Percentiles rank a stretch among this genome's conserved stretches.
phyloP scores from a whole-genome alignment of 306 rosid species.

The Heteromeles arbutifolia region DNA sequence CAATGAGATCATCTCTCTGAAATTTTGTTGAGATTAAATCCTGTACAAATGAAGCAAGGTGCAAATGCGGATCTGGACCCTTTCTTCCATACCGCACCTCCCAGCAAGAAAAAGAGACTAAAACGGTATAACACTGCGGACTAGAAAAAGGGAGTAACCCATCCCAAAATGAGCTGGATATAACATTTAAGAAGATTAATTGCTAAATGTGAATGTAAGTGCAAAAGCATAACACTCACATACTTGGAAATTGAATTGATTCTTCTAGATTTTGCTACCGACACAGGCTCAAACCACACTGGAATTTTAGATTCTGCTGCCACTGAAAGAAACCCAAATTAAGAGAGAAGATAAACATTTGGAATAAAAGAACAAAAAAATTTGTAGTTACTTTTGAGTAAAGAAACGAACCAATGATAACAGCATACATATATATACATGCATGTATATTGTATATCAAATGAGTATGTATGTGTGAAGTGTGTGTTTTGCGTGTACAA shows the following conservation, averaged over 20 bases:
- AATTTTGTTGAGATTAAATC: neutral
- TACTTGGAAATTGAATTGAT: constrained; percentile 58
- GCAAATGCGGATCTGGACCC: neutral
- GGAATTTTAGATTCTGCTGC: constrained; percentile 58
- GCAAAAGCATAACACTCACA: constrained; percentile 52
- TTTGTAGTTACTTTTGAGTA: neutral
- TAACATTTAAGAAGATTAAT: neutral
- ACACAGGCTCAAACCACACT: constrained; percentile 95
- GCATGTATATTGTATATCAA: no score
- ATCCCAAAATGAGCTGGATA: neutral
- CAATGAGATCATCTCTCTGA: neutral
- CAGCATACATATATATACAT: neutral
- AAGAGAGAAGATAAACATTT: neutral
- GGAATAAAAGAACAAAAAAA: neutral
- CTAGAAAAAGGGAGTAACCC: neutral
- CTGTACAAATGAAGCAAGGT: neutral
- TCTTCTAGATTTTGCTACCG: constrained; percentile 79
- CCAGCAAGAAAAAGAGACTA: neutral
- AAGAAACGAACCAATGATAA: no score
- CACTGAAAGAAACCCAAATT: constrained; percentile 35
- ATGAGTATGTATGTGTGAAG: no score
- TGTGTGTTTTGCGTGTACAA: neutral
- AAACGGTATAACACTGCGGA: neutral
- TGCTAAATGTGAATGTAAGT: neutral
- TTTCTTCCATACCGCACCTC: neutral